A percentile compares a stretch with the other conserved stretches of the same genome.
phyloP scores from a whole-genome alignment of 129 eudicot species.

The Logfia minima region DNA sequence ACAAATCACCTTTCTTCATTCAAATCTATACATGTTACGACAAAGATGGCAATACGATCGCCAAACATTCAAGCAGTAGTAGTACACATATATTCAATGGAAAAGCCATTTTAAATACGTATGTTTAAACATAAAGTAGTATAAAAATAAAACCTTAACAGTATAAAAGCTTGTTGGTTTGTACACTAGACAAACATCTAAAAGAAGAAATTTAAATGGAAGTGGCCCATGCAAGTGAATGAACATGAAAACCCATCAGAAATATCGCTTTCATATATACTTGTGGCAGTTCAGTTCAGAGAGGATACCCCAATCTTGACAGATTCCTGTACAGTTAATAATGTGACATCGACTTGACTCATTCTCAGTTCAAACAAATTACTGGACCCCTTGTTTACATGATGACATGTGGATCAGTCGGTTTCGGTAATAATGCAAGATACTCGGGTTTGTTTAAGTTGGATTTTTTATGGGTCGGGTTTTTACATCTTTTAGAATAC shows the following conservation, averaged over 20 bases:
- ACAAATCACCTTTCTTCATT: background rate
- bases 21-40: background rate
- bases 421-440: background rate
- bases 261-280: conserved; percentile 17
- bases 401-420: background rate
- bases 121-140: background rate
- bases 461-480: background rate
- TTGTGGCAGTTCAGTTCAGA: conserved; percentile 1
- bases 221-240: conserved; percentile 24
- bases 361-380: conserved; percentile 21
- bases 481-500: background rate
- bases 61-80: background rate
- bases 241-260: conserved; percentile 11
- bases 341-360: conserved; percentile 28
- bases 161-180: background rate
- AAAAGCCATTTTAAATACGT: background rate
- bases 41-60: background rate
- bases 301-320: conserved; percentile 14
- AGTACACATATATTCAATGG: background rate
- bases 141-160: background rate
- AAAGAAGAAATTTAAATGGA: conserved; percentile 25
- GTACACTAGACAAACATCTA: conserved; percentile 17
- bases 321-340: conserved; percentile 7
- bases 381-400: conserved; percentile 10
- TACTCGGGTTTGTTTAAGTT: background rate